A percentile compares a stretch with the other conserved stretches of the same genome.
phyloP scores from a whole-genome alignment of 805 yeast genomes.

The Jamesozyma spencerorum region DNA sequence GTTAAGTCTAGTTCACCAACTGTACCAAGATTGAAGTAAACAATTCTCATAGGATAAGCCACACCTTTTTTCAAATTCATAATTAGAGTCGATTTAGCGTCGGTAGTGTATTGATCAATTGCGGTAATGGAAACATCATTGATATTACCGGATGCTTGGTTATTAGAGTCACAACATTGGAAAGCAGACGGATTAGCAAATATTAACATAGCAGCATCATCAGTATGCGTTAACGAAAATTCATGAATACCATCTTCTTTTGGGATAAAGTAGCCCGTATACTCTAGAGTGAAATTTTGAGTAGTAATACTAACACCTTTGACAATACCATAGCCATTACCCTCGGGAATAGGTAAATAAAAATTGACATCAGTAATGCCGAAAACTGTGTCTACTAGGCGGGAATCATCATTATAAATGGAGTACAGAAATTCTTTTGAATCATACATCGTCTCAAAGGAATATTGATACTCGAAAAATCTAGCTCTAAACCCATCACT shows the following conservation, averaged over 20 bases:
- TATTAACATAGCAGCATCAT: slow-evolving; percentile 21
- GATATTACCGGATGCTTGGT: too few species aligned
- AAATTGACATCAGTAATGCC: too few species aligned
- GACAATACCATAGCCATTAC: too few species aligned
- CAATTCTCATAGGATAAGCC: slow-evolving; percentile 15
- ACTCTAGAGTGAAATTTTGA: slow-evolving; percentile 13
- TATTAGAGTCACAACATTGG: not conserved
- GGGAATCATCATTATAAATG: too few species aligned
- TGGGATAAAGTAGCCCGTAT: slow-evolving; percentile 27
- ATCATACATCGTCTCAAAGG: too few species aligned
- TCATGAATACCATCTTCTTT: slow-evolving; percentile 25
- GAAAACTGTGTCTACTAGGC: too few species aligned
- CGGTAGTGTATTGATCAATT: not conserved
- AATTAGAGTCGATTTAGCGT: not conserved
- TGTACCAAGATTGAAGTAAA: slow-evolving; percentile 10
- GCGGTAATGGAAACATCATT: not conserved
- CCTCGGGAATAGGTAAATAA: too few species aligned
- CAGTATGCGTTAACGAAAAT: slow-evolving; percentile 18
- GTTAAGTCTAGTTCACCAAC: slow-evolving; percentile 2
- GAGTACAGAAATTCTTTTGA: too few species aligned
- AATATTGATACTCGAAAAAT: too few species aligned
- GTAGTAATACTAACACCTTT: too few species aligned
- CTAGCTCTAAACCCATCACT: too few species aligned
- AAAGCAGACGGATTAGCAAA: slow-evolving; percentile 28
- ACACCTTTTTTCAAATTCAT: slow-evolving; percentile 9